These are phyloP conservation scores for Gentiana dahurica DNA, from an alignment of 257 asterid species.

Conservation along the genomic window DNA sequence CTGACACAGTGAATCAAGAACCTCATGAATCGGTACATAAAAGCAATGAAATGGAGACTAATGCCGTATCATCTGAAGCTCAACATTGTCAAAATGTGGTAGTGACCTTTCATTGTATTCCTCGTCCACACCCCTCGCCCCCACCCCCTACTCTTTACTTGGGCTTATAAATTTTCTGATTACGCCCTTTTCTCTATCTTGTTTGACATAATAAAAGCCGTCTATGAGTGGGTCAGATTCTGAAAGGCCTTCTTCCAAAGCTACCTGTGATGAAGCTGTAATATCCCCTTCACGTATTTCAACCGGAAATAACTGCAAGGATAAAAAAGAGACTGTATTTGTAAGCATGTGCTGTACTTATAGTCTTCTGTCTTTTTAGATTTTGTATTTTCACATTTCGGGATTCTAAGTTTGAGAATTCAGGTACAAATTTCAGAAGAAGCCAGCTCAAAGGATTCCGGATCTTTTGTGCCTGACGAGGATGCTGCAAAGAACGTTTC, in stretches of 20 bases:
- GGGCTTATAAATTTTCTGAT: background rate
- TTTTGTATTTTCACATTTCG: background rate
- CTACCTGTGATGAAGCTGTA: conserved; percentile 11
- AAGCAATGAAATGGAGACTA: conserved; percentile 18
- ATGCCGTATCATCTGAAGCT: conserved; percentile 6
- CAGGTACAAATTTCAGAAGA: conserved; percentile 18
- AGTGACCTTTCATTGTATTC: background rate
- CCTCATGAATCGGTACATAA: conserved; percentile 11
- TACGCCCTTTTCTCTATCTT: background rate
- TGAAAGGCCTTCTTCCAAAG: conserved; percentile 16
- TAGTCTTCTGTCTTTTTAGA: background rate
- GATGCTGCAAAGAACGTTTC: conserved; percentile 18
- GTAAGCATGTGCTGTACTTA: background rate
- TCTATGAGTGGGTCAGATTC: conserved; percentile 7
- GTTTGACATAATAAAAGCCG: conserved; percentile 12
- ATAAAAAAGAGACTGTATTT: conserved; percentile 9
- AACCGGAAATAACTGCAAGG: conserved; percentile 10
- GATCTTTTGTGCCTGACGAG: conserved; percentile 22
- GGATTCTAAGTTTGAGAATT: conserved; percentile 10
- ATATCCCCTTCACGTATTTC: conserved; percentile 14
- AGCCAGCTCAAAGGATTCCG: conserved; percentile 19
- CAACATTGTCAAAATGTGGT: conserved; percentile 11
- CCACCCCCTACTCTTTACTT: background rate
- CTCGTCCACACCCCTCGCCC: conserved; percentile 1
- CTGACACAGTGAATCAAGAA: conserved; percentile 14